These are phyloP conservation scores for Coix lacrymajobi DNA, from an alignment of 176 grass and related monocot genomes.

Conservation along the genomic window DNA sequence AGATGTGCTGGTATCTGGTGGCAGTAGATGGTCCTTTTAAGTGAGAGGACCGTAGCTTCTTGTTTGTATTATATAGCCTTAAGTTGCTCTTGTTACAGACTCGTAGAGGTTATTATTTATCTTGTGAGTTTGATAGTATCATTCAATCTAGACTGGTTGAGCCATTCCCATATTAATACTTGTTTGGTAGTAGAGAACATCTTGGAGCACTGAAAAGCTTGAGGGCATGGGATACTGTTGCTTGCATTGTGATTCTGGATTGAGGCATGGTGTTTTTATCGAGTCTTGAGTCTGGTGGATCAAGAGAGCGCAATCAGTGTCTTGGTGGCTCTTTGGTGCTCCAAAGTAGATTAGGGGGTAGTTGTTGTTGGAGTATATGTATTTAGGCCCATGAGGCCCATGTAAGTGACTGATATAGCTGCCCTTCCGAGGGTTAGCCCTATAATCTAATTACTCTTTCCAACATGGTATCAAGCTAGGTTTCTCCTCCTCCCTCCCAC, in stretches of 20 bases:
- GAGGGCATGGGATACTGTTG: neutral
- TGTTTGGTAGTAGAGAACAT: neutral
- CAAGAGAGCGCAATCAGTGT: no score
- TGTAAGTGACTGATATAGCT: no score
- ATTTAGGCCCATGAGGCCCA: no score
- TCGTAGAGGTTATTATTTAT: neutral
- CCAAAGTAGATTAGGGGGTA: no score
- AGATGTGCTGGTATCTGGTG: neutral
- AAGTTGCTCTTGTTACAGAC: neutral
- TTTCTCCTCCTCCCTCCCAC: no score
- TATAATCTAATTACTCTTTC: no score
- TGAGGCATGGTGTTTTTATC: neutral
- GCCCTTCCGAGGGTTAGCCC: no score
- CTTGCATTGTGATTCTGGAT: neutral
- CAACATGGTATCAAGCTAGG: no score
- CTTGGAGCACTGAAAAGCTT: neutral
- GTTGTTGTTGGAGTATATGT: no score
- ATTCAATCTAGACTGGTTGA: neutral
- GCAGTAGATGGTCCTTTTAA: neutral
- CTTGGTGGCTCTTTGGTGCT: no score
- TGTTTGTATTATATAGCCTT: neutral
- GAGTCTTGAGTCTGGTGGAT: no score
- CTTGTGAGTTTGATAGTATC: neutral
- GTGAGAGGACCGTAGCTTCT: neutral
- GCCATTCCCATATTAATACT: neutral